phyloP scores from a whole-genome alignment of 352 stramenopile species.

The Pythium dissotocum region DNA sequence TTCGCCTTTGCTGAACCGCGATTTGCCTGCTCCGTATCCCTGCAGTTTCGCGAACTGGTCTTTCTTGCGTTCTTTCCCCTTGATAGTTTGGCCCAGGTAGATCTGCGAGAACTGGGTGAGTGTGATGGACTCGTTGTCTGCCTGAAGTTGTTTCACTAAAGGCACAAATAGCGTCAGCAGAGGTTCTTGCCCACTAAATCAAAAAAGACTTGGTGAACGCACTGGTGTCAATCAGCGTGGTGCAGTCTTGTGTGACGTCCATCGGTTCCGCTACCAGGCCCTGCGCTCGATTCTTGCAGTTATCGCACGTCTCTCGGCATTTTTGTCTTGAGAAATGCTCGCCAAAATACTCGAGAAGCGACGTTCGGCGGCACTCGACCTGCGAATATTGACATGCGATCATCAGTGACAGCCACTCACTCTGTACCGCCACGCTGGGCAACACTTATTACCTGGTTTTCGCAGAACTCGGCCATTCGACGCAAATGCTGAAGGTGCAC shows the following conservation, averaged over 20 bases:
- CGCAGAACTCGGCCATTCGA: conserved; percentile 86
- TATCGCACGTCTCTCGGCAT: conserved; percentile 82
- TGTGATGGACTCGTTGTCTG: conserved; percentile 57
- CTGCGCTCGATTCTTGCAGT: conserved; percentile 81
- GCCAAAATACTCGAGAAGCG: conserved; percentile 87
- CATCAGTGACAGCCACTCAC: background rate
- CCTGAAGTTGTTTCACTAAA: conserved; percentile 50
- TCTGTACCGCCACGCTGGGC: background rate
- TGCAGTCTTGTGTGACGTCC: conserved; percentile 78
- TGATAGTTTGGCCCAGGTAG: conserved; percentile 65
- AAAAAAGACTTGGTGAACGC: conserved; percentile 21
- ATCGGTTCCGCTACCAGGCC: conserved; percentile 70
- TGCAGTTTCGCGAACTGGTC: conserved; percentile 54
- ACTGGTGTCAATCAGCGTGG: conserved; percentile 62
- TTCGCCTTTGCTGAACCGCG: conserved; percentile 74
- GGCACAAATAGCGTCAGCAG: conserved; percentile 29
- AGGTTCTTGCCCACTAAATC: background rate
- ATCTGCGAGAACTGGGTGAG: conserved; percentile 76
- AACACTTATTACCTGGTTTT: conserved; percentile 64
- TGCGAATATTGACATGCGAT: conserved; percentile 1
- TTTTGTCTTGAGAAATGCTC: conserved; percentile 80
- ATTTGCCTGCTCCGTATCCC: conserved; percentile 72
- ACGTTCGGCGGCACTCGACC: conserved; percentile 81
- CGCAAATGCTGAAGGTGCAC: conserved; percentile 83
- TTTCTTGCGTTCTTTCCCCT: conserved; percentile 74